Base-by-base conservation (phyloP, 139 green algal genomes). In the Chlorella vulgaris region DNA sequence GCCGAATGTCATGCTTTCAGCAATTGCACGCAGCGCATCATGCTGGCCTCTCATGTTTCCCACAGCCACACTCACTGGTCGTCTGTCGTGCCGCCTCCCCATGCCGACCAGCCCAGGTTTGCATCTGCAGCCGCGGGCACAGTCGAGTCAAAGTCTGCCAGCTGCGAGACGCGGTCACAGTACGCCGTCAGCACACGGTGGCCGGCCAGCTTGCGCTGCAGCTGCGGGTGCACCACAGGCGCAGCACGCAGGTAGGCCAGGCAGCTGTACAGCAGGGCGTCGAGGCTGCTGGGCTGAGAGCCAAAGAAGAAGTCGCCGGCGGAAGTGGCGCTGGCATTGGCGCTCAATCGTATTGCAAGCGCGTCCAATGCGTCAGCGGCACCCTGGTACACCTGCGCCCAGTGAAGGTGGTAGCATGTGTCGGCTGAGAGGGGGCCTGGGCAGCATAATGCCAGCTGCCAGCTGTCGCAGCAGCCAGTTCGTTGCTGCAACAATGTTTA, bases 171-270 rank as follows among this genome's bases (percentile, higher is more conserved):
- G 43, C 47, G 38, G 18, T 83, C 84, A 2, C 76, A 8, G 29
- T 83, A 88, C 18, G 33, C 33, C 8, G 31, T 28, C 35, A 88
- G 50, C 29, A 18, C 29, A 19, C 58, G 40, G 21, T 83, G 74
- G 7, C 24, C 53, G 26, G 53, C 42, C 29, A 84, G 47, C 36
- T 67, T 53, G 26, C 58, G 40, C 66, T 33, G 35, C 39, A 87
- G 50, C 18, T 83, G 50, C 15, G 60, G 60, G 42, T 88, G 84
- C n/a, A 88, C 73, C 66, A 83, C 74, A 4, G 84, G 84, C 2
- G 78, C 51, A 29, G 40, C 40, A 3, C 79, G 70, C 33, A 88
- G 51, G 71, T 69, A 86, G 26, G 73, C 33, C 22, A 85, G 67
- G 62, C 84, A 85, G 73, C 47, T 74, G 24, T 51, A 60, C 36